Evolutionary conservation across 306 rosid species (phyloP), one percentile per base, ranked within the genome.

Genomic region (Lathyrus tuberosus): DNA sequence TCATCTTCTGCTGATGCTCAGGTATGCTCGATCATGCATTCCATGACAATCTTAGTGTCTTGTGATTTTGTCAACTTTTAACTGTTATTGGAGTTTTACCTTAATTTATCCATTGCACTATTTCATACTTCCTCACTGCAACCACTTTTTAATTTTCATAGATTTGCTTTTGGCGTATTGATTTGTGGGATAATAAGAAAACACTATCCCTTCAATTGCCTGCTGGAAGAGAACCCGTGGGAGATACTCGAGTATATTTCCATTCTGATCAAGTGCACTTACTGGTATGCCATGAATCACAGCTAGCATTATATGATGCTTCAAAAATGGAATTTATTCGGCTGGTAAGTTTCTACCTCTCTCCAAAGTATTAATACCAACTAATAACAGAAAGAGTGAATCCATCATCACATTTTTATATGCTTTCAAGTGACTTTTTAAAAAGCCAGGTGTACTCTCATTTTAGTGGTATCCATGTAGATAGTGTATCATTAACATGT

Each of bases 1-100:
- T 92, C 96, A 6, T 84, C 96, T 0, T 83, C 86, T 52, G 90
- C 92, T 18, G 96, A 92, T 80, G 92, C 83, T 74, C 90, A 92
- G 79, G 96, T 84, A 71, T 77, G 84, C 79, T 51, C 33, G 37
- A 67, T 62, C 67, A 24, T 13, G 13, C 43, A n/a, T 54, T 56
- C 18, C 30, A 2, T 31, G 17, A 56, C 41, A 22, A 54, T 65
- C 15, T 24, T 54, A 14, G 51, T 63, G 30, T 62, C 65, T 20
- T 20, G n/a, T 9, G 64, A 47, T 72, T 57, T 30, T 24, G 30
- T 49, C 30, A 72, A 16, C 48, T 72, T 58, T 49, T 65, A n/a
- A 49, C 46, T 16, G 38, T 33, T 31, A 46, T 65, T 57, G 6
- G 16, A 56, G 54, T 48, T 65, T 11, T 72, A 35, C 52, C 51